A percentile compares a stretch with the other conserved stretches of the same genome.
phyloP scores from a whole-genome alignment of 2,329 filamentous ascomycete genomes.

The Orbilia quercus region DNA sequence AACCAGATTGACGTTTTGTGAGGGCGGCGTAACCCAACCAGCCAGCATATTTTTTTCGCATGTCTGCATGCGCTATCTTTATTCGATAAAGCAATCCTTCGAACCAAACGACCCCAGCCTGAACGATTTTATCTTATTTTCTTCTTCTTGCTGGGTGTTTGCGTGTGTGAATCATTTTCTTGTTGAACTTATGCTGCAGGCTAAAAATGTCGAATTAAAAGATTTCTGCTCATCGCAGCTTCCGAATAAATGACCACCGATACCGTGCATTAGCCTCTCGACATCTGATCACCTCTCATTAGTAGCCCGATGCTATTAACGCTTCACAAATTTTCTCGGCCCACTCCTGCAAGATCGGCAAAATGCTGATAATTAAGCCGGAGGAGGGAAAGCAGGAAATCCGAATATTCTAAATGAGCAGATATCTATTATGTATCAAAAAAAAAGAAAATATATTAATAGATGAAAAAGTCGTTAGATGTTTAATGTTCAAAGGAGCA shows the following conservation, averaged over 20 bases:
- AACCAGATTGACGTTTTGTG: constrained; percentile 31
- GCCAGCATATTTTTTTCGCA: background rate
- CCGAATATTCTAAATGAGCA: background rate
- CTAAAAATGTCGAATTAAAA: constrained; percentile 15
- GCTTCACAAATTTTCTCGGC: too few relatives aligned
- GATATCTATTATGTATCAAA: too few relatives aligned
- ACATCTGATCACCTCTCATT: constrained; percentile 44
- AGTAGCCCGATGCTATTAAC: constrained; percentile 15
- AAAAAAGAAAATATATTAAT: background rate
- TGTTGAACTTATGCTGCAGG: constrained; percentile 13
- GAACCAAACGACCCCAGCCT: background rate
- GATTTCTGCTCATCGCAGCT: constrained; percentile 39
- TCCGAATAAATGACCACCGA: constrained; percentile 56
- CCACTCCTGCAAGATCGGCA: constrained; percentile 52
- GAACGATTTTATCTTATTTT: background rate
- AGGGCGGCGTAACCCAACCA: constrained; percentile 13
- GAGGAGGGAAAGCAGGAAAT: constrained; percentile 1
- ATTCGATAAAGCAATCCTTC: constrained; percentile 2
- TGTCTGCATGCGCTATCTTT: constrained; percentile 6
- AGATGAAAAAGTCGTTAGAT: constrained; percentile 23
- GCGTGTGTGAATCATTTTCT: constrained; percentile 36
- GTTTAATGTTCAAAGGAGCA: constrained; percentile 1
- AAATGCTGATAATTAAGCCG: constrained; percentile 27
- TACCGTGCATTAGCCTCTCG: constrained; percentile 47
- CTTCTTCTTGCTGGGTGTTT: constrained; percentile 4